Evolutionary conservation across 768 basidiomycete species (phyloP), one percentile per base, ranked within the genome.

Genomic region (Collybiopsis luxurians): DNA sequence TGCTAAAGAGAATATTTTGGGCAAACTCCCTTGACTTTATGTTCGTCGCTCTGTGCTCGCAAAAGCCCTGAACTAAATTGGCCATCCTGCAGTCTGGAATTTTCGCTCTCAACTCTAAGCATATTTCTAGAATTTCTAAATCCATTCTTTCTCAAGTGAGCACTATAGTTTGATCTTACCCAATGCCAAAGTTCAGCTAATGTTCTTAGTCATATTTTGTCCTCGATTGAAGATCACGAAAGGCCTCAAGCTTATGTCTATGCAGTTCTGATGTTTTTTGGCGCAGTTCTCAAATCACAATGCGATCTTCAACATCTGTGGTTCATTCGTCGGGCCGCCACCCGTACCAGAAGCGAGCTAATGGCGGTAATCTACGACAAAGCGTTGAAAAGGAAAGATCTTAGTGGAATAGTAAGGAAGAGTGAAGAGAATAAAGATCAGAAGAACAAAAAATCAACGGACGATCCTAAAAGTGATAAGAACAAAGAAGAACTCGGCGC

Each of bases 291-390:
- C 55, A 90, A 89, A 73, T 84, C 75, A 34, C 44, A 59, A 42
- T 59, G 58, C 40, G 53, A 92, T 61, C 71, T 87, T 2, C 86
- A 88, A 56, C 89, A 90, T 66, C 75, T 92, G 13, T 94, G 90
- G 90, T 85, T 81, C 55, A 85, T 87, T 21, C 82, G 94, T 43
- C 83, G 92, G n/a, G 90, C 85, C 1, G 67, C 77, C 0, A 87
- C 87, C 1, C 79, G 90, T 23, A 83, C 92, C 3, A 85, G 90
- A 7, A 79, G 81, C 12, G 89, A 90, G 71, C 79, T 95, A 17
- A 94, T 92, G 86, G 85, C 90, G 0, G 72, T 86, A 2, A 90
- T 96, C 52, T 96, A 95, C 64, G 89, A 93, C 68, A 97, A 97
- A 67, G 82, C 92, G 1, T 71, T 96, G 34, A 89, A 87, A 68